Evolutionary conservation across 148 eudicot genomes (phyloP).

Genomic region (Linanthus parryae): DNA sequence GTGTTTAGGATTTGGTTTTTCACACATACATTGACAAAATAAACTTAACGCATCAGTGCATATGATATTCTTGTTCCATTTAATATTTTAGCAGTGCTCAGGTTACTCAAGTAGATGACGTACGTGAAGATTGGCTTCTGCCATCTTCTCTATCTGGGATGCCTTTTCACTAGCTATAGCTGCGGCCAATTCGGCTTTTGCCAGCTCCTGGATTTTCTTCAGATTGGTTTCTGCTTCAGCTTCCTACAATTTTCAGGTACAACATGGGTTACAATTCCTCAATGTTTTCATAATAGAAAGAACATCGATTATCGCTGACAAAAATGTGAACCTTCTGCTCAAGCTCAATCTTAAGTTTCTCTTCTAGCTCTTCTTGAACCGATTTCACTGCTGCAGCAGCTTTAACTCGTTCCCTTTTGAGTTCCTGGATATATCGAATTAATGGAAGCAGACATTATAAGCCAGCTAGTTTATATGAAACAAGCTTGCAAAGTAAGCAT

Average conservation of each 20-base stretch:
- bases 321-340: conserved; percentile 62
- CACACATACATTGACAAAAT: too few relatives aligned
- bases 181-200: conserved; percentile 84
- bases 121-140: conserved; percentile 91
- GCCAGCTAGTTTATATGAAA: too few relatives aligned
- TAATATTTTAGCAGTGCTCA: too few relatives aligned
- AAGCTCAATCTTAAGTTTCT: conserved; percentile 61
- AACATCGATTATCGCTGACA: conserved; percentile 1
- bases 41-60: too few relatives aligned
- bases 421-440: conserved; percentile 67
- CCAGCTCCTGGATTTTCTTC: conserved; percentile 60
- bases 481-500: too few relatives aligned
- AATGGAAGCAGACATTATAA: too few relatives aligned
- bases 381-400: conserved; percentile 86
- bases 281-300: conserved; percentile 3
- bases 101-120: conserved; percentile 12
- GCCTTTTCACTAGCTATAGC: conserved; percentile 91
- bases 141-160: conserved; percentile 83
- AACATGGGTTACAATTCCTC: conserved; percentile 7
- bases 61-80: too few relatives aligned
- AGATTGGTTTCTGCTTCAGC: conserved; percentile 50
- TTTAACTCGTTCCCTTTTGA: conserved; percentile 69
- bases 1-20: too few relatives aligned
- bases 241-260: conserved; percentile 44
- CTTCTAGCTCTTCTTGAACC: conserved; percentile 75